phyloP scores from a whole-genome alignment of 805 yeast species.

The Spencermartinsiella europaea region DNA sequence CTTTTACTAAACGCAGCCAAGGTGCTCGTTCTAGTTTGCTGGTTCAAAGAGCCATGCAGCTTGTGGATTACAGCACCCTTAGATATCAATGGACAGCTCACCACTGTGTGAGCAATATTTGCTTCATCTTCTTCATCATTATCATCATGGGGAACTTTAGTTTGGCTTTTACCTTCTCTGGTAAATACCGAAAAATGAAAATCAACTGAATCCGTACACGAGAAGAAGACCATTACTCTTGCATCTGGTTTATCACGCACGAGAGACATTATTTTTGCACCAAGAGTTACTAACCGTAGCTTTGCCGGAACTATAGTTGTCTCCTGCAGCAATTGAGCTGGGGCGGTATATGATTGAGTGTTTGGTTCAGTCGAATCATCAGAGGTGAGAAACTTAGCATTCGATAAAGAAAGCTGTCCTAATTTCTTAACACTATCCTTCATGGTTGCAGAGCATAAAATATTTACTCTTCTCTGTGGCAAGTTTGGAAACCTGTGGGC shows the following conservation, averaged over 20 bases:
- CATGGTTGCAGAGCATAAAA: constrained; percentile 92
- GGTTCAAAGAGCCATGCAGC: constrained; percentile 87
- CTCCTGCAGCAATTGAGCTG: constrained; percentile 84
- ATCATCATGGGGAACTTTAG: constrained; percentile 32
- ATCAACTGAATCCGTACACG: constrained; percentile 96
- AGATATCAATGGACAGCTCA: constrained; percentile 51
- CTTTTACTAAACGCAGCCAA: constrained; percentile 49
- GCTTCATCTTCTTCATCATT: constrained; percentile 31
- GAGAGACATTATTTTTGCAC: constrained; percentile 55
- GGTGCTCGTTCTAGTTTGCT: constrained; percentile 75
- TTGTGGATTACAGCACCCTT: constrained; percentile 50
- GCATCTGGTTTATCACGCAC: constrained; percentile 26
- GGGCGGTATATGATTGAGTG: constrained; percentile 47
- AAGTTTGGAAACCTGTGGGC: constrained; percentile 46
- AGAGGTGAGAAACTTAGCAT: constrained; percentile 64
- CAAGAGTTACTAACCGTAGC: constrained; percentile 74
- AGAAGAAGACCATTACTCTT: constrained; percentile 65
- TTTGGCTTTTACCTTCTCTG: constrained; percentile 43
- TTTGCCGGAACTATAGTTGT: constrained; percentile 89
- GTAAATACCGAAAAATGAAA: constrained; percentile 79
- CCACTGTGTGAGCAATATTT: constrained; percentile 34
- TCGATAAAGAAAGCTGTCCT: constrained; percentile 68
- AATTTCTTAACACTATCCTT: constrained; percentile 73
- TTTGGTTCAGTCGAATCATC: constrained; percentile 33
- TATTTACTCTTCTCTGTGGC: constrained; percentile 67